Evolutionary conservation across 2,329 filamentous ascomycete genomes (phyloP), one percentile per base, ranked within the genome.

Genomic region (Aureobasidium melanogenum): DNA sequence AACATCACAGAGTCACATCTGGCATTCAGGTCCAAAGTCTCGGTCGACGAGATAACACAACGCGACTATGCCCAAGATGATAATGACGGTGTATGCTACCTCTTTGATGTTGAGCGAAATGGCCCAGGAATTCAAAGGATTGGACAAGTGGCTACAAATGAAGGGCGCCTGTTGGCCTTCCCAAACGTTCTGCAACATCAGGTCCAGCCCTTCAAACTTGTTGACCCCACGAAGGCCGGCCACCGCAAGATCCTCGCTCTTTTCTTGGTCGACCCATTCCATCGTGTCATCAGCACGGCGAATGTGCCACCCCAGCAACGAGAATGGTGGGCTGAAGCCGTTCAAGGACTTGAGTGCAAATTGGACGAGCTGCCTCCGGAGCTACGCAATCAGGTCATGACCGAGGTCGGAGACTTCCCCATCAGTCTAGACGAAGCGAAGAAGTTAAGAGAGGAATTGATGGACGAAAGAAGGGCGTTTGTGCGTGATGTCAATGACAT

Each of bases 181-280:
- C 81, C 82, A 1, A 85, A 74, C 56, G 66, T 70, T 3, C 67
- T 77, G 34, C 82, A 85, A 67, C 77, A 84, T 67, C 67, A 75
- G 50, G 76, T 83, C 8, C 69, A 76, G 54, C 68, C 79, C 1
- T 82, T 85, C 70, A 64, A 71, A 15, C 74, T 84, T 12, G 66
- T 67, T 34, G 79, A 87, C 62, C 67, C 66, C 0, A 78, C 76
- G 0, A 79, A 76, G 61, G 76, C 80, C 0, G 83, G 83, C 1
- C 79, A 84, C 66, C 73, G 79, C n/a, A 79, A 80, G 64, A 79
- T 85, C 56, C 71, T 86, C 0, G 79, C 79, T 0, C 73, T 86
- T 34, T 85, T 80, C 68, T 74, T 86, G 2, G 77, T 86, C 3
- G 82, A 86, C 63, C 83, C 83, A 0, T 67, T 76, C 32, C 66